Evolutionary conservation across 2,329 filamentous ascomycete genomes (phyloP).

Genomic region (Penicillium thymicola): DNA sequence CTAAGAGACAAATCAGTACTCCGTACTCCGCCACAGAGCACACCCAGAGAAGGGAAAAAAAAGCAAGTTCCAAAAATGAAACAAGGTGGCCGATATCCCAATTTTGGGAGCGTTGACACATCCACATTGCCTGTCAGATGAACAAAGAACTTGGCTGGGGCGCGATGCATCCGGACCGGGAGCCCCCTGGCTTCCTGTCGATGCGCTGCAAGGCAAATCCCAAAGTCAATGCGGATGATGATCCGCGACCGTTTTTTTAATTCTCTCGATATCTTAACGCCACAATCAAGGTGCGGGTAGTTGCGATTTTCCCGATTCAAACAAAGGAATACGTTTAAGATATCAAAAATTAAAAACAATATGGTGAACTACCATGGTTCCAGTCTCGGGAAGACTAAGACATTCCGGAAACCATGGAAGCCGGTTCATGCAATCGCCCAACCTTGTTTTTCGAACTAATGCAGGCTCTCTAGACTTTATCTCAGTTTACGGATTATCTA

Average conservation of each 20-base stretch:
- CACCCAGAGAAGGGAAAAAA: slow-evolving; percentile 6
- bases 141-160: slow-evolving; percentile 5
- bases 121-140: slow-evolving; percentile 2
- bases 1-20: background rate
- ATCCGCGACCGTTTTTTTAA: slow-evolving; percentile 7
- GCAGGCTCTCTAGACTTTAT: slow-evolving; percentile 22
- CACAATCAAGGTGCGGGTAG: background rate
- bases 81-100: background rate
- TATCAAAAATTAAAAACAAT: background rate
- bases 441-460: slow-evolving; percentile 27
- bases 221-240: background rate
- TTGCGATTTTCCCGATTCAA: background rate
- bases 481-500: background rate
- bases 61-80: background rate
- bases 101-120: slow-evolving; percentile 6
- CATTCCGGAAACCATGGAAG: slow-evolving; percentile 13
- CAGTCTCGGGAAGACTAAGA: slow-evolving; percentile 7
- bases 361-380: background rate
- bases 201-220: slow-evolving; percentile 14
- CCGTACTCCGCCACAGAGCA: background rate
- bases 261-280: background rate
- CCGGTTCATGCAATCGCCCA: slow-evolving; percentile 26
- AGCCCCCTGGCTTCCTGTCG: background rate
- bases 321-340: background rate
- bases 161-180: background rate